Evolutionary conservation across 257 asterid species (phyloP), one percentile per base, ranked within the genome.

Genomic region (Fraxinus cuspidata): DNA sequence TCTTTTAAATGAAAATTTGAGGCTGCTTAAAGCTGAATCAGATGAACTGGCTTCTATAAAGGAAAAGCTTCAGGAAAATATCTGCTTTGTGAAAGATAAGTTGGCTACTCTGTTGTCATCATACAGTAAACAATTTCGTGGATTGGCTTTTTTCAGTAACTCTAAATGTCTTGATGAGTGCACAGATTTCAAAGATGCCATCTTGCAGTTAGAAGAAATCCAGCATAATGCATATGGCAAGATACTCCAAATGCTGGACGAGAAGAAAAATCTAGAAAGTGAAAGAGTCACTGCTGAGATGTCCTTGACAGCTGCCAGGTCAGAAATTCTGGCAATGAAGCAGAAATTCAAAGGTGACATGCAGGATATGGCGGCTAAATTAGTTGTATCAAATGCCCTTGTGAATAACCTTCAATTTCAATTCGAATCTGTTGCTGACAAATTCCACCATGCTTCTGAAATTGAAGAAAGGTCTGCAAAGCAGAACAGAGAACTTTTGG

Each of bases 331-430:
- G 85, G 83, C 78, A 37, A 40, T 85, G 89, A 90, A 86, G 91
- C 86, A 87, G 83, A 89, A 82, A 83, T 86, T 87, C 83, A 87
- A 81, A 85, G 83, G 83, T 77, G 86, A 86, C 76, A 74, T 88
- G 81, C 84, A 79, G 42, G 86, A 85, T 31, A 81, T 86, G 84
- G 90, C 67, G 78, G 78, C 77, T 68, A 92, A 88, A 81, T 80
- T 90, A 31, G 89, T 86, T 74, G 69, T 79, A 34, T 90, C 99
- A 19, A 86, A 84, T 86, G 85, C 93, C 72, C 87, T 93, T 60
- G 90, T 92, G 79, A 93, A 86, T 34, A 89, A 87, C 71, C 94
- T 96, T 86, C 94, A 89, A 81, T 78, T 82, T 74, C 90, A 89
- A 79, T 86, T 96, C 42, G 97, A 93, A 76, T 84, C 88, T 60